Evolutionary conservation across 805 yeast species (phyloP).

Genomic region (Yarrowia yakushimensis): DNA sequence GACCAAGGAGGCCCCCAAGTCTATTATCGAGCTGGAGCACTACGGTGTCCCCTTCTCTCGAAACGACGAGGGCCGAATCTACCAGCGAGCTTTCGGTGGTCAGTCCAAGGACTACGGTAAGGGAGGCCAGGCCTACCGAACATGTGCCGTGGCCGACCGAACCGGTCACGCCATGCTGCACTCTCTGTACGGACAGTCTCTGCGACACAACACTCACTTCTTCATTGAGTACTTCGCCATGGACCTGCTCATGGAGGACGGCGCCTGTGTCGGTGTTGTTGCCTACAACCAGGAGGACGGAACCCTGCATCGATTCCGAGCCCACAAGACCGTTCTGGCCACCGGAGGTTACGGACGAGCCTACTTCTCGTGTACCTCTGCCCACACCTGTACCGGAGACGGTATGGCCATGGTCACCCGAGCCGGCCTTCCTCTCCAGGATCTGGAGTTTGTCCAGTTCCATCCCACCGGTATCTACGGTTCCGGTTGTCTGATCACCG

Average conservation of each 20-base stretch:
- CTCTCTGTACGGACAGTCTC: conserved; percentile 92
- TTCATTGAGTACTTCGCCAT: conserved; percentile 96
- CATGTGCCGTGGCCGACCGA: conserved; percentile 99
- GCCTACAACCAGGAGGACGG: conserved; percentile 99
- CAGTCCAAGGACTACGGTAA: conserved; percentile 93
- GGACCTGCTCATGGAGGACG: conserved; percentile 91
- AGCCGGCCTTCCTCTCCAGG: conserved; percentile 97
- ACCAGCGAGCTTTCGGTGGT: conserved; percentile 99
- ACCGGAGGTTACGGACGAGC: conserved; percentile 99
- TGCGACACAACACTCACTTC: conserved; percentile 95
- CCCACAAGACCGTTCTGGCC: conserved; percentile 94
- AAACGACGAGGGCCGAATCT: conserved; percentile 92
- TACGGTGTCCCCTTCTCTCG: conserved; percentile 98
- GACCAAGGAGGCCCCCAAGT: conserved; percentile 96
- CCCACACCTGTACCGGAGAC: conserved; percentile 99
- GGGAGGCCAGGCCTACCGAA: conserved; percentile 99
- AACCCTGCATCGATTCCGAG: conserved; percentile 94
- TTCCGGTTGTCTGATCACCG: conserved; percentile 97
- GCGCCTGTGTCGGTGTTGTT: conserved; percentile 93
- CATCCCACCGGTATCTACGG: conserved; percentile 99
- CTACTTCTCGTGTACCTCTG: conserved; percentile 97
- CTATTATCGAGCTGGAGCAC: conserved; percentile 95
- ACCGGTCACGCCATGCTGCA: conserved; percentile 97
- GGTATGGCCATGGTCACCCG: conserved; percentile 98
- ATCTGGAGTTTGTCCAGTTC: conserved; percentile 96